These are phyloP conservation scores for Protostelium mycophagum DNA, from an alignment of 78 protist genomes.

Conservation along the genomic window DNA sequence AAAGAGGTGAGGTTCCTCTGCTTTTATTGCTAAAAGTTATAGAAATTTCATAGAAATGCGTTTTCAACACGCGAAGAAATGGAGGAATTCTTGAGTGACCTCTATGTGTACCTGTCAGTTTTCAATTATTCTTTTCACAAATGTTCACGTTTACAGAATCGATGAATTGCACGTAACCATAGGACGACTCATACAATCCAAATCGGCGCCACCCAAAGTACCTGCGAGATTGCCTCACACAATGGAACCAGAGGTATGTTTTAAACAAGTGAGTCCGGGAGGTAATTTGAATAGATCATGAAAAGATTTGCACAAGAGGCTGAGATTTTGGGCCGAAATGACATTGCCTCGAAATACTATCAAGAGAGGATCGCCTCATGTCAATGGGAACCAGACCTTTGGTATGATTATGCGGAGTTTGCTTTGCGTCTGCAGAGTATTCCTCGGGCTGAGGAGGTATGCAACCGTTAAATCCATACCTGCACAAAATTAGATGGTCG, in stretches of 20 bases:
- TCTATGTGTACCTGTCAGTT: background rate
- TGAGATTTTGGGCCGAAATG: background rate
- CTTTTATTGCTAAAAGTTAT: background rate
- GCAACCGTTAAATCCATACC: no score
- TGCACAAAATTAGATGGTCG: no score
- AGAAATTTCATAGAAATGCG: background rate
- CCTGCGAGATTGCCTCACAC: background rate
- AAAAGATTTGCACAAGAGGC: background rate
- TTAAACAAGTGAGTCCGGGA: background rate
- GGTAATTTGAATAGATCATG: background rate
- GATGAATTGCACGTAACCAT: background rate
- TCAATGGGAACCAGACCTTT: background rate
- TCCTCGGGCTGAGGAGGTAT: background rate
- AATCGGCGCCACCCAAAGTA: background rate
- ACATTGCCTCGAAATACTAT: background rate
- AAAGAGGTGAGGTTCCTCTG: background rate
- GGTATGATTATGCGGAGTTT: background rate
- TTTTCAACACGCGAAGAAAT: background rate
- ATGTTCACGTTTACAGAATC: no score
- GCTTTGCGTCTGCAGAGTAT: background rate
- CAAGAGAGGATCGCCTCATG: background rate
- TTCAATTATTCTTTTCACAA: no score
- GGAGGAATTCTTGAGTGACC: background rate
- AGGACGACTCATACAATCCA: background rate
- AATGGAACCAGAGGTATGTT: background rate